These are phyloP conservation scores for Diaporthe helianthi DNA, from an alignment of 2,329 filamentous ascomycete species.

Conservation along the genomic window DNA sequence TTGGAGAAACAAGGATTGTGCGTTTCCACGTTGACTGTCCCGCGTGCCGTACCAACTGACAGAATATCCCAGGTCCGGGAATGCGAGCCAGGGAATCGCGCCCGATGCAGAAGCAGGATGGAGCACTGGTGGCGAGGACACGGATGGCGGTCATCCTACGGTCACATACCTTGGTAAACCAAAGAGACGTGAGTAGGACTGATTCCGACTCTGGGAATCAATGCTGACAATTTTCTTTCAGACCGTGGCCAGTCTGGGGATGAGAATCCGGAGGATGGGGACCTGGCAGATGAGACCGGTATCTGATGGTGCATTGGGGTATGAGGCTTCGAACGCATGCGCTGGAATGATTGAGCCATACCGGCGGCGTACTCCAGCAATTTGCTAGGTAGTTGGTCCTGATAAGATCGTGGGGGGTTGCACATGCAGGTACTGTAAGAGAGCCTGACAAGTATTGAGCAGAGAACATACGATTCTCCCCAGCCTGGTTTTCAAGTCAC, in stretches of 20 bases:
- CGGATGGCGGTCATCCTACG: constrained; percentile 41
- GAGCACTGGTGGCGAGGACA: constrained; percentile 43
- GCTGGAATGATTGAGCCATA: no score
- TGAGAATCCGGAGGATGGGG: neutral
- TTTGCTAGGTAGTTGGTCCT: neutral
- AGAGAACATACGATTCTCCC: constrained; percentile 31
- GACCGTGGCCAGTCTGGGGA: neutral
- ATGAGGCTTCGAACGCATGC: neutral
- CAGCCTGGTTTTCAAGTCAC: constrained; percentile 10
- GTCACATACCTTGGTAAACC: constrained; percentile 1
- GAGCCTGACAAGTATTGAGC: constrained; percentile 23
- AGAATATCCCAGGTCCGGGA: neutral
- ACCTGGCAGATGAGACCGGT: neutral
- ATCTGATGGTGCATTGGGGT: no score
- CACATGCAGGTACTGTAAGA: neutral
- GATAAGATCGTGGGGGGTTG: neutral
- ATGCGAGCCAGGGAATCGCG: constrained; percentile 32
- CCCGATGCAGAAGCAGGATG: constrained; percentile 41
- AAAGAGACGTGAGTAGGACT: constrained; percentile 27
- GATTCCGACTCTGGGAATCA: no score
- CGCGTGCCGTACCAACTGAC: neutral
- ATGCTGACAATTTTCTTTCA: neutral
- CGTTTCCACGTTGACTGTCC: neutral
- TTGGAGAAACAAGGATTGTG: constrained; percentile 25
- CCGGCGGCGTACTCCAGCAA: no score